These are phyloP conservation scores for Podospora pseudopauciseta DNA, from an alignment of 495 filamentous ascomycete species.

Conservation along the genomic window DNA sequence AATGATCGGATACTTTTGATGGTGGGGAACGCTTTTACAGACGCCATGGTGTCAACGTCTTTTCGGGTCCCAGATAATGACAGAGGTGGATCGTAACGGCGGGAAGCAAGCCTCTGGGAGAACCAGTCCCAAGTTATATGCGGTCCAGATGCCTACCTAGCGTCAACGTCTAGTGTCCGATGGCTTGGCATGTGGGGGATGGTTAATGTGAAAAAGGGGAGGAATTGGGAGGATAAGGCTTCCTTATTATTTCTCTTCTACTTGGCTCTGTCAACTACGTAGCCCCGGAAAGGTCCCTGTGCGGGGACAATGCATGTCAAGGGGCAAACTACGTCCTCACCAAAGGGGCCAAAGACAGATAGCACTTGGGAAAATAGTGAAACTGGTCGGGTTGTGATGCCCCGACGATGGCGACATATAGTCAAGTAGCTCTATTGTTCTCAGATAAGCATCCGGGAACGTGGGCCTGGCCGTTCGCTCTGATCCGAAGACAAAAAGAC, in stretches of 20 bases:
- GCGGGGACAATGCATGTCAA: slow-evolving; percentile 7
- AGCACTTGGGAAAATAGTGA: no score
- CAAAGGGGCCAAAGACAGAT: no score
- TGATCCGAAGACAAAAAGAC: not conserved
- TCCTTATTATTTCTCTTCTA: not conserved
- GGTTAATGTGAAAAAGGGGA: not conserved
- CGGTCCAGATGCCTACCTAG: not conserved
- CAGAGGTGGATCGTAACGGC: not conserved
- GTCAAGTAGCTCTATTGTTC: not conserved
- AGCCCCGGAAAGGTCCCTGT: not conserved
- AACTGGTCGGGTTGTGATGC: slow-evolving; percentile 22
- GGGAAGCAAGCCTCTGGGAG: slow-evolving; percentile 3
- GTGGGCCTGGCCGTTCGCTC: not conserved
- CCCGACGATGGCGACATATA: slow-evolving; percentile 21
- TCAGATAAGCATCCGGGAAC: not conserved
- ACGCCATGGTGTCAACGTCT: slow-evolving; percentile 35
- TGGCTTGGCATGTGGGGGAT: not conserved
- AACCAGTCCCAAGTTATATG: not conserved
- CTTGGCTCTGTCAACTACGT: not conserved
- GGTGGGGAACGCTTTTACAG: slow-evolving; percentile 55
- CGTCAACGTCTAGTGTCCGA: not conserved
- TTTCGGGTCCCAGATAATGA: not conserved
- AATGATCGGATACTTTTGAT: slow-evolving; percentile 81
- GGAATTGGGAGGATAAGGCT: not conserved
- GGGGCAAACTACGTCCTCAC: not conserved